phyloP scores from a whole-genome alignment of 208 protist genomes.

The Crithidia expoeki region DNA sequence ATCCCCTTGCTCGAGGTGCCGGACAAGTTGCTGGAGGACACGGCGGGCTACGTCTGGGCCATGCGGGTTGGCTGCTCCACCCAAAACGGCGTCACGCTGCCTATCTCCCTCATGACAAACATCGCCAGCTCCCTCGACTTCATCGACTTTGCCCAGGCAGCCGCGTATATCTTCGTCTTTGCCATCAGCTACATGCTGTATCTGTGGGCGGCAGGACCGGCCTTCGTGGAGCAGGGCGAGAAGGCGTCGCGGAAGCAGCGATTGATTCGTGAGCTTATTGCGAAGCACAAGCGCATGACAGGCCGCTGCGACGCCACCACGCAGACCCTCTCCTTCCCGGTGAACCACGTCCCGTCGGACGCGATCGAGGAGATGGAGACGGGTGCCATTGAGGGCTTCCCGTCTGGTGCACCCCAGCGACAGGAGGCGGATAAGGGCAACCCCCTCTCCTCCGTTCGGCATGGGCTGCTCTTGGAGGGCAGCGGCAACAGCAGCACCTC shows the following conservation, averaged over 20 bases:
- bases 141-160: conserved; percentile 50
- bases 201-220: conserved; percentile 57
- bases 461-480: neutral
- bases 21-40: conserved; percentile 54
- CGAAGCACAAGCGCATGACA: conserved; percentile 49
- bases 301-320: conserved; percentile 57
- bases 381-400: neutral
- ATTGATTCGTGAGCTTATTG: conserved; percentile 60
- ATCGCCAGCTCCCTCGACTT: conserved; percentile 61
- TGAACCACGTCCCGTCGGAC: conserved; percentile 8
- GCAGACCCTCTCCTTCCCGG: conserved; percentile 47
- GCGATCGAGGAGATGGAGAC: neutral
- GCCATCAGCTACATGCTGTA: conserved; percentile 54
- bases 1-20: conserved; percentile 56
- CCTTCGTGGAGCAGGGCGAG: conserved; percentile 62
- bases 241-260: conserved; percentile 51
- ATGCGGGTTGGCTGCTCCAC: conserved; percentile 61
- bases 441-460: neutral
- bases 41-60: conserved; percentile 63
- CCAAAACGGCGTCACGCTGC: conserved; percentile 81
- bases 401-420: neutral
- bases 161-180: conserved; percentile 84
- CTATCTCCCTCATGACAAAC: conserved; percentile 70
- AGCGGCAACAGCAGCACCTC: conserved; percentile 14
- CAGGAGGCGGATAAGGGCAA: conserved; percentile 4